Evolutionary conservation across 192 early-diverging fungal genomes (phyloP), one percentile per base, ranked within the genome.

Genomic region (Entrophospora sp.): DNA sequence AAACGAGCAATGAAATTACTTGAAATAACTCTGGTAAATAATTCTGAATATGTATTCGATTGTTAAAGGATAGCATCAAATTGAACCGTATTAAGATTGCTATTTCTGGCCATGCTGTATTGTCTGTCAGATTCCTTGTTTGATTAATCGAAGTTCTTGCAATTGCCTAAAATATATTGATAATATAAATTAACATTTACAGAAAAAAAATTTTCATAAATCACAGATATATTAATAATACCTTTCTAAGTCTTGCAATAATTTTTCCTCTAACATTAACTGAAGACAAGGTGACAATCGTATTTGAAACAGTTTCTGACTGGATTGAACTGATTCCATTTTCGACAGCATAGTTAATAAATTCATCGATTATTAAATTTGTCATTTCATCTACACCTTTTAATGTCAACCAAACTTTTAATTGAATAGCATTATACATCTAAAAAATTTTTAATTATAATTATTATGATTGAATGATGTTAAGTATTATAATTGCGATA

Each of bases 81-180:
- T 91, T 83, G 73, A 95, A 89, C 13, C 95, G 84, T 57, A 94
- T 76, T 60, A 96, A 73, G 14, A 93, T 89, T 0, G 90, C 89
- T 69, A 98, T 93, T 70, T 98, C 90, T n/a, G 86, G 83, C 94
- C 93, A 96, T 37, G 87, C 80, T 59, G 86, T 80, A 67, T 95
- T 93, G 28, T 91, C 84, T 1, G 87, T 83, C 16, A 98, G 79
- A 32, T 85, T 77, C 7, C 83, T 72, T 16, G 83, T 84, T 38
- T 85, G 85, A 63, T 85, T 82, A 36, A 87, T 74, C 30, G 90
- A 91, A 5, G 92, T 92, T 67, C 83, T 82, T 22, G 81, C 79
- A n/a, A 96, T 81, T 12, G 90, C 72, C 70, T 74, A n/a, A 62
- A 59, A 57, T 5, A 40, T 34, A 48, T 48, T 9, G 14, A 37